These are phyloP conservation scores for Rhizopus microsporus DNA, from an alignment of 371 early-diverging fungal species.

Conservation along the genomic window DNA sequence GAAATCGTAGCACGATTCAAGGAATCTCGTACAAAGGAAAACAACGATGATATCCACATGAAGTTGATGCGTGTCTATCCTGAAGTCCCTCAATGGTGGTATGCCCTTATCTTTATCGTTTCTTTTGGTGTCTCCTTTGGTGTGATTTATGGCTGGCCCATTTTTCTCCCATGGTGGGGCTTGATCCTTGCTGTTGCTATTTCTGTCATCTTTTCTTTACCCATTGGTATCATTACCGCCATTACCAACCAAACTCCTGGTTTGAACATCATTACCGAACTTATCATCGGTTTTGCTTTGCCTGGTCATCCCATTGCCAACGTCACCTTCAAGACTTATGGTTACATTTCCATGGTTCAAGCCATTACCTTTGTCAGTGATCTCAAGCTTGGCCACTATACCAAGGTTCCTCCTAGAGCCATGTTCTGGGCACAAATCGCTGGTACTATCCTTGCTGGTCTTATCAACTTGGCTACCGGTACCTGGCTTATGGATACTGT, in stretches of 20 bases:
- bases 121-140: conserved; percentile 48
- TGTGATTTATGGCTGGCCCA: conserved; percentile 55
- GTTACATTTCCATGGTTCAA: conserved; percentile 64
- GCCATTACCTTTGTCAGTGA: conserved; percentile 62
- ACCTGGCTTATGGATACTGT: conserved; percentile 66
- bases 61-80: conserved; percentile 72
- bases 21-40: conserved; percentile 53
- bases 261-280: conserved; percentile 74
- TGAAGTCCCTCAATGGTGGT: conserved; percentile 78
- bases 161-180: conserved; percentile 71
- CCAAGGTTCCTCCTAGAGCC: conserved; percentile 68
- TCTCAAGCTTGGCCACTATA: conserved; percentile 71
- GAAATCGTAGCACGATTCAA: conserved; percentile 62
- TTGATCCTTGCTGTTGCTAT: conserved; percentile 64
- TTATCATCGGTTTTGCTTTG: conserved; percentile 63
- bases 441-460: conserved; percentile 58
- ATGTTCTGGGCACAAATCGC: conserved; percentile 68
- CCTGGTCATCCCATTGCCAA: conserved; percentile 68
- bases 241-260: conserved; percentile 71
- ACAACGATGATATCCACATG: conserved; percentile 64
- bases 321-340: conserved; percentile 70
- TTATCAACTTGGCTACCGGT: conserved; percentile 65
- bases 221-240: conserved; percentile 80
- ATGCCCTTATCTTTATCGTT: conserved; percentile 52
- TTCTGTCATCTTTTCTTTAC: conserved; percentile 69